Evolutionary conservation across 2,329 filamentous ascomycete genomes (phyloP).

Genomic region (Penicillium oxalicum): DNA sequence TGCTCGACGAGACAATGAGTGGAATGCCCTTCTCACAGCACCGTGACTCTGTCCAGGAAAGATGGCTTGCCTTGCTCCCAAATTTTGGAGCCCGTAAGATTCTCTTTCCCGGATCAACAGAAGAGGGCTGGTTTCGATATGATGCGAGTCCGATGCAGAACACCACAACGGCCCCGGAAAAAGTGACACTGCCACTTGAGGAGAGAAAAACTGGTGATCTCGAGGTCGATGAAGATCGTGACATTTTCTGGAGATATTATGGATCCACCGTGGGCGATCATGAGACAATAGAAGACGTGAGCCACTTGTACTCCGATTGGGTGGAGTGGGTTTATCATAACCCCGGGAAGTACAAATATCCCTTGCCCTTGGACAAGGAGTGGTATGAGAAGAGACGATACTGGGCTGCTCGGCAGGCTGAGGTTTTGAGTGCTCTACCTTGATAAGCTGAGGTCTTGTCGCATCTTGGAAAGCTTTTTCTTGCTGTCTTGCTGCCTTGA

Average conservation of each 20-base stretch:
- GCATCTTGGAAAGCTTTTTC: neutral
- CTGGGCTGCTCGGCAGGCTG: neutral
- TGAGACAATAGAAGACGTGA: neutral
- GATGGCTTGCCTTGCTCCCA: neutral
- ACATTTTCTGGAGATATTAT: neutral
- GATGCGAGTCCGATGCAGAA: no score
- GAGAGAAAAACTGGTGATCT: no score
- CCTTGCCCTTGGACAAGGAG: neutral
- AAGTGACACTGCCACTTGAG: no score
- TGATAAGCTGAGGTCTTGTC: neutral
- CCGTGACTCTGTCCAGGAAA: neutral
- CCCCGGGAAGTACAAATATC: neutral
- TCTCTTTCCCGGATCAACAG: neutral
- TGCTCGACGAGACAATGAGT: neutral
- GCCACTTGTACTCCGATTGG: neutral
- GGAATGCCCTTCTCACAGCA: neutral
- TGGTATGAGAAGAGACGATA: conserved; percentile 1
- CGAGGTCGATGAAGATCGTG: neutral
- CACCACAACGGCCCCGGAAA: no score
- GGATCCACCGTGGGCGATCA: no score
- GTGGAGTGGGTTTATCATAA: neutral
- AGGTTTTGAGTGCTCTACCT: neutral
- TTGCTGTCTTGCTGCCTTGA: neutral
- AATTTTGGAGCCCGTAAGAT: neutral
- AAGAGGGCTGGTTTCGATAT: no score